Conservation (phyloP, 306 rosid species). For the Prunus kanzakura region DNA sequence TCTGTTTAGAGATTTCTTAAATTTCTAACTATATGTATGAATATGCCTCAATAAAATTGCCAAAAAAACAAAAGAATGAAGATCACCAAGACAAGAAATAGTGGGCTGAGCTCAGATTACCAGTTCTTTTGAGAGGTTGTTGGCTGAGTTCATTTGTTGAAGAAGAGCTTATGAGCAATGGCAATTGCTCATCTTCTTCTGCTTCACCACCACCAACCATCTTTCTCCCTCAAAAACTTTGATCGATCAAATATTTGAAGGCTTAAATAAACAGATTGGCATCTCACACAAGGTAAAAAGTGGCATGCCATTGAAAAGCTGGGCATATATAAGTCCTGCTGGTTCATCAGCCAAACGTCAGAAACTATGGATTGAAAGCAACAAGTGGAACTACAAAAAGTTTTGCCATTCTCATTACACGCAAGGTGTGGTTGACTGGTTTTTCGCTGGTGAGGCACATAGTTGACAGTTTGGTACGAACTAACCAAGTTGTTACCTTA, state of each 20-base stretch:
- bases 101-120: neutral
- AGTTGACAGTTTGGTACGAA: neutral
- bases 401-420: too few species aligned
- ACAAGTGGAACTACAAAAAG: neutral
- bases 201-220: slow-evolving; percentile 12
- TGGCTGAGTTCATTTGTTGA: neutral
- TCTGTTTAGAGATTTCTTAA: neutral
- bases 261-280: neutral
- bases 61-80: neutral
- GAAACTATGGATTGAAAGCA: neutral
- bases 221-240: neutral
- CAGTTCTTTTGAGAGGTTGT: slow-evolving; percentile 25
- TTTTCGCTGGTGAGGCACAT: neutral
- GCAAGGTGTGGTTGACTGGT: neutral
- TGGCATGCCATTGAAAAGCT: neutral
- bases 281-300: neutral
- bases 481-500: neutral
- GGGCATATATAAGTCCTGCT: neutral
- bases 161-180: slow-evolving; percentile 19
- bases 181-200: slow-evolving; percentile 13
- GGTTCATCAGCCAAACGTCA: neutral
- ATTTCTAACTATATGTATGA: neutral
- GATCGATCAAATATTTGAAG: neutral
- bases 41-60: too few species aligned
- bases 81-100: neutral